Percentiles rank a stretch among this genome's conserved stretches.
phyloP scores from a whole-genome alignment of 768 basidiomycete species.

The Tricholoma sp. region DNA sequence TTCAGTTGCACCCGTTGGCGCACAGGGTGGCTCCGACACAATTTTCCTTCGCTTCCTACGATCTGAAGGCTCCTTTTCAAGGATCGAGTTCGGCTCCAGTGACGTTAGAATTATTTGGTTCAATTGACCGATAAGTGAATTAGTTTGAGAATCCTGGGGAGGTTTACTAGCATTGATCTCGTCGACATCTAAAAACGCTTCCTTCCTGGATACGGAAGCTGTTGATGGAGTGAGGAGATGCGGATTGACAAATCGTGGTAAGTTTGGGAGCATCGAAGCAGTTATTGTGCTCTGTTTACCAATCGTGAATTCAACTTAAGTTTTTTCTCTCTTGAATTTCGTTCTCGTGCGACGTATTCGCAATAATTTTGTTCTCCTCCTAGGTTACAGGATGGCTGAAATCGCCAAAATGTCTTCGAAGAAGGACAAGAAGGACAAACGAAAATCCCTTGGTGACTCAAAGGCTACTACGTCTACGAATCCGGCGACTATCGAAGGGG shows the following conservation, averaged over 20 bases:
- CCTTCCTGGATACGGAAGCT: constrained; percentile 31
- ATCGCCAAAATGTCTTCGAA: constrained; percentile 11
- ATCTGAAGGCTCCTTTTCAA: neutral
- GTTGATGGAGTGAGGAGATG: constrained; percentile 31
- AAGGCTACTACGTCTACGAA: constrained; percentile 9
- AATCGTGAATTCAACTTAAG: neutral
- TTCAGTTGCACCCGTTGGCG: neutral
- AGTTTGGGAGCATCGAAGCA: neutral
- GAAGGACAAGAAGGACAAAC: constrained; percentile 14
- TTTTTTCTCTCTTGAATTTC: neutral
- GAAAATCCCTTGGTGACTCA: constrained; percentile 15
- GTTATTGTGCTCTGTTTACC: constrained; percentile 15
- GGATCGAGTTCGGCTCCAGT: constrained; percentile 2
- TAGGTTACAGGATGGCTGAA: constrained; percentile 14
- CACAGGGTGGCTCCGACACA: neutral
- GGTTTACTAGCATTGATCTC: neutral
- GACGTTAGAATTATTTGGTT: constrained; percentile 14
- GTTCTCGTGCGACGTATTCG: neutral
- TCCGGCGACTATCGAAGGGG: neutral
- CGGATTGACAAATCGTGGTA: constrained; percentile 43
- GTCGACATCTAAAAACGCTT: constrained; percentile 12
- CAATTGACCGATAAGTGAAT: constrained; percentile 12
- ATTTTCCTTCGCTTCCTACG: constrained; percentile 11
- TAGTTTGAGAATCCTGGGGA: neutral
- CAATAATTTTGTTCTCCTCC: neutral